Conservation (phyloP, 441 rosid species). For the Theobroma grandiflorum region DNA sequence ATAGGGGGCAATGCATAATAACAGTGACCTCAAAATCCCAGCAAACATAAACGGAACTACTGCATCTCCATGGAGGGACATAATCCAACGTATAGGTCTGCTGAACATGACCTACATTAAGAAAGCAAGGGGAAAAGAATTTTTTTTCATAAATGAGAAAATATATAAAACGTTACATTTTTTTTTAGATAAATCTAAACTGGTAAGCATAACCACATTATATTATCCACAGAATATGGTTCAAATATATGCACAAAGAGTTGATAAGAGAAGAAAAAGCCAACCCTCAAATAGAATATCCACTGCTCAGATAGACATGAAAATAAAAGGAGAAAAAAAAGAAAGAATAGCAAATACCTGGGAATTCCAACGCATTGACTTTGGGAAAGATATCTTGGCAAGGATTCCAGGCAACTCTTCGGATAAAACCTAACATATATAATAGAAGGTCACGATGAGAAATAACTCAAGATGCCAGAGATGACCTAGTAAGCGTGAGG, state of each 20-base stretch:
- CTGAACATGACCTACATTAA: slow-evolving; percentile 73
- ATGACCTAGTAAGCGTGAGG: not conserved
- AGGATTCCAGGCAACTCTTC: slow-evolving; percentile 79
- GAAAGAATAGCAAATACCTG: slow-evolving; percentile 51
- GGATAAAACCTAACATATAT: slow-evolving; percentile 74
- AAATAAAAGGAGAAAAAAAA: slow-evolving; percentile 6
- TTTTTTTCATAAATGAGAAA: not conserved
- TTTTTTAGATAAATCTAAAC: slow-evolving; percentile 9
- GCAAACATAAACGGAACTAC: slow-evolving; percentile 88
- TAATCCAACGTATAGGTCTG: slow-evolving; percentile 96
- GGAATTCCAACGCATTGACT: slow-evolving; percentile 99
- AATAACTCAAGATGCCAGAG: slow-evolving; percentile 12
- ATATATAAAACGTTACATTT: not conserved
- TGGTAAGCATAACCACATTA: not conserved
- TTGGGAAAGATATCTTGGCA: slow-evolving; percentile 84
- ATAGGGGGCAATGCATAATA: slow-evolving; percentile 21
- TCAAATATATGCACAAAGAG: not conserved
- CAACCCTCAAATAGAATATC: slow-evolving; percentile 20
- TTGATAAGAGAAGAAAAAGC: not conserved
- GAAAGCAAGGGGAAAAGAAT: not conserved
- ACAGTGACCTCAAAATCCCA: slow-evolving; percentile 79
- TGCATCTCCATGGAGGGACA: slow-evolving; percentile 90
- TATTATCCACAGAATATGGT: slow-evolving; percentile 4
- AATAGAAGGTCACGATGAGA: not conserved
- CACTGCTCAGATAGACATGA: not conserved